Evolutionary conservation across 2,329 filamentous ascomycete genomes (phyloP).

Genomic region (Nakataea oryzae): DNA sequence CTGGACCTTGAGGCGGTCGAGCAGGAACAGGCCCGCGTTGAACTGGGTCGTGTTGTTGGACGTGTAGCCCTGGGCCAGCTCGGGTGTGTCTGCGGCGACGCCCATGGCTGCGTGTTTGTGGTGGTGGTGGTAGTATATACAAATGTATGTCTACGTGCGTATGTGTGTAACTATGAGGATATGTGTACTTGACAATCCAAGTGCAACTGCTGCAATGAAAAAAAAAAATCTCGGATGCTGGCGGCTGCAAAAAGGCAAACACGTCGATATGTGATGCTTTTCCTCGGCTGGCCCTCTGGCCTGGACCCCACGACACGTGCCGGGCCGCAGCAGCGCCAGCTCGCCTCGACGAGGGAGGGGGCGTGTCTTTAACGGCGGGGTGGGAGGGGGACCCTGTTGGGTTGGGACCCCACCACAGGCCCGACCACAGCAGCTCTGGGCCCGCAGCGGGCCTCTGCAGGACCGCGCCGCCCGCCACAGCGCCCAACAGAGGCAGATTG

Average conservation of each 20-base stretch:
- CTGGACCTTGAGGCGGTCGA: slow-evolving; percentile 19
- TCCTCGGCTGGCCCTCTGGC: no score
- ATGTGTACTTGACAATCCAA: neutral
- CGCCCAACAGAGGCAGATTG: no score
- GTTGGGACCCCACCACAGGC: no score
- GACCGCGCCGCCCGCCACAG: no score
- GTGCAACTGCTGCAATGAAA: neutral
- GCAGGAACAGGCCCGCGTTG: slow-evolving; percentile 14
- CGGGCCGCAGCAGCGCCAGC: no score
- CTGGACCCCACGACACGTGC: no score
- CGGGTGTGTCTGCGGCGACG: slow-evolving; percentile 11
- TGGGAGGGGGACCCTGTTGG: no score
- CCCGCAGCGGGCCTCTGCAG: no score
- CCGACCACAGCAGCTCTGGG: no score
- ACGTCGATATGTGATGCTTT: neutral
- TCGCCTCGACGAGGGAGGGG: no score
- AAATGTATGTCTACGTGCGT: neutral
- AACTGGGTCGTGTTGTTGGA: slow-evolving; percentile 14
- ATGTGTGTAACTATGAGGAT: neutral
- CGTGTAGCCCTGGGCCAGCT: slow-evolving; percentile 16
- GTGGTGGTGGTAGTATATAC: neutral
- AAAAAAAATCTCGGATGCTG: neutral
- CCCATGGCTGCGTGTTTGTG: neutral
- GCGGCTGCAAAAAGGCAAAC: neutral
- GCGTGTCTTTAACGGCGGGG: no score